phyloP scores from a whole-genome alignment of 176 grass and related monocot genomes.

The Saccharum officinarum region DNA sequence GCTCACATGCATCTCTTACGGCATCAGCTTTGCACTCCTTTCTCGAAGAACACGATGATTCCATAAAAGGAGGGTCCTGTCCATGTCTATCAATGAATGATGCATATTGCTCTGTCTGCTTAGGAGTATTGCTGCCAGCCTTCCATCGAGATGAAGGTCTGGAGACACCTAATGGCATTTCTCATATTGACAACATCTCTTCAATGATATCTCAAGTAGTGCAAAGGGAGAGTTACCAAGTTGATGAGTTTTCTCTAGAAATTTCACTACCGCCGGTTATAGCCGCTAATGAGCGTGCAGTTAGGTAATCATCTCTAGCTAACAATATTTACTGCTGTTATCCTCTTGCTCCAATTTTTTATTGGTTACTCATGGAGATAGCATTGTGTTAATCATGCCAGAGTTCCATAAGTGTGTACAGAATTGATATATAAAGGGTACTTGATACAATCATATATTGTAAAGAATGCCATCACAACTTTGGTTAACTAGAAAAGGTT shows the following conservation, averaged over 20 bases:
- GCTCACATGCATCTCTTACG: conserved; percentile 42
- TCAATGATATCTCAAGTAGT: conserved; percentile 50
- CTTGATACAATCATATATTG: neutral
- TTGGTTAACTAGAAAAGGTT: neutral
- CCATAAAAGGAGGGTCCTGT: conserved; percentile 25
- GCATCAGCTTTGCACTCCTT: conserved; percentile 46
- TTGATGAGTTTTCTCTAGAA: conserved; percentile 72
- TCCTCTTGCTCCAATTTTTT: neutral
- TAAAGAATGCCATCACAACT: neutral
- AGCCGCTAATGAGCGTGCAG: conserved; percentile 66
- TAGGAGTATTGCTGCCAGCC: conserved; percentile 64
- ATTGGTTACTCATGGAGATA: neutral
- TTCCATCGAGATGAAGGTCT: conserved; percentile 37
- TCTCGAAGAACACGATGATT: conserved; percentile 58
- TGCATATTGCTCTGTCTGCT: conserved; percentile 73
- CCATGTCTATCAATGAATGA: conserved; percentile 29
- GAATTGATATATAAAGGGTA: neutral
- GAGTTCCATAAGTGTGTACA: neutral
- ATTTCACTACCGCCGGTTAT: conserved; percentile 68
- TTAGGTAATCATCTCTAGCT: conserved; percentile 53
- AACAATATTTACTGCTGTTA: neutral
- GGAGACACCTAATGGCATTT: neutral
- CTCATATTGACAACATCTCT: conserved; percentile 43
- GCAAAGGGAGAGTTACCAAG: conserved; percentile 56
- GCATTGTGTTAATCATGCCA: neutral